Conservation (phyloP, 257 asterid species). For the Scutellaria barbata region DNA sequence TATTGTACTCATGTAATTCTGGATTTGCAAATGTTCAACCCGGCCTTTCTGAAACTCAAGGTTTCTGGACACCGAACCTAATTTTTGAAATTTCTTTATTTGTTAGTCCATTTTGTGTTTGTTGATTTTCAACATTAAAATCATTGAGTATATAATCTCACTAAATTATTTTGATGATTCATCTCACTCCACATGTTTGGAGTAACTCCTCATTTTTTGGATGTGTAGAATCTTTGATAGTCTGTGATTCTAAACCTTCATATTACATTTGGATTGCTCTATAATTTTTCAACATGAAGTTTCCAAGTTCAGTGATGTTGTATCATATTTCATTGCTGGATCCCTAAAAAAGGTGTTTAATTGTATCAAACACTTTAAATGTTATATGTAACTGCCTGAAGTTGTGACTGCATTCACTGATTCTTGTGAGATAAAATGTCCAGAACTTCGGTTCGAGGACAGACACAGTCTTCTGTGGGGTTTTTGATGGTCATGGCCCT, state of each 20-base stretch:
- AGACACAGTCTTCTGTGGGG: conserved; percentile 85
- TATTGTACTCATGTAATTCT: not conserved
- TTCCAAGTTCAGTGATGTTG: not conserved
- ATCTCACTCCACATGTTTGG: not conserved
- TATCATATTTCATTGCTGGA: not conserved
- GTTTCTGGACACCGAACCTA: not conserved
- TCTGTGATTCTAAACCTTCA: not conserved
- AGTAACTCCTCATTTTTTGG: conserved; percentile 3
- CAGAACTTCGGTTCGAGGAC: conserved; percentile 93
- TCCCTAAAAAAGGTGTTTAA: too few relatives aligned
- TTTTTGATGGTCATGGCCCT: conserved; percentile 92
- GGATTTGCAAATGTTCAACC: not conserved
- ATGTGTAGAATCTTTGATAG: not conserved
- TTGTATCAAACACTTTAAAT: too few relatives aligned
- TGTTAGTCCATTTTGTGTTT: not conserved
- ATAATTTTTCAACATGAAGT: not conserved
- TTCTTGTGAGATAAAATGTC: conserved; percentile 32
- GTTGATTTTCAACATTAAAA: not conserved
- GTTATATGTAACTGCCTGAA: not conserved
- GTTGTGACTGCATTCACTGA: conserved; percentile 32
- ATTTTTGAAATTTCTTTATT: not conserved
- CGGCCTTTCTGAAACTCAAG: conserved; percentile 21
- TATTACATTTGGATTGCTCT: not conserved
- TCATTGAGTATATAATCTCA: not conserved
- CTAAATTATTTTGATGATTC: not conserved